Evolutionary conservation across 139 green algal species (phyloP), one percentile per base, ranked within the genome.

Genomic region (Tetraselmis chui): DNA sequence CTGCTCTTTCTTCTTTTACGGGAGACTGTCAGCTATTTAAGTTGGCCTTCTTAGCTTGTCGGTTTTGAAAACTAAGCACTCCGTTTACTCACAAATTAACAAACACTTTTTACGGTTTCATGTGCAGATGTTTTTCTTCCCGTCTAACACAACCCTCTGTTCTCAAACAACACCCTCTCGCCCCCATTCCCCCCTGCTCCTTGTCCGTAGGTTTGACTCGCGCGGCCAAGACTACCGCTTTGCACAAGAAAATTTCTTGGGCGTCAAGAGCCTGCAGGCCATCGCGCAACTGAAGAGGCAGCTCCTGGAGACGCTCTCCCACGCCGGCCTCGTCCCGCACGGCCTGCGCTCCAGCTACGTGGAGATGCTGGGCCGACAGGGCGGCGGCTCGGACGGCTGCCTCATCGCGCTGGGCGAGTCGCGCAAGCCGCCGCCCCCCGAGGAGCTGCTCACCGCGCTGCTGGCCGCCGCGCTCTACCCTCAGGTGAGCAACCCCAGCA

Each of bases 401-500:
- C 80, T 67, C 23, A 29, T 76, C 18, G 78, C 77, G 32, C 82
- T 86, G 76, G 59, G 74, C 29, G 18, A 80, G 80, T 11, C 18
- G 29, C 27, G 32, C 82, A 77, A 32, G 24, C 76, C 82, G 32
- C 23, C 32, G 22, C 31, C 31, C 26, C 75, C 67, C 5, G 28
- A 45, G 30, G 59, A 32, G 23, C 78, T 86, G 18, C 78, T 86
- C 67, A 75, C 27, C 28, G 83, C 78, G 2, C 79, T 86, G 23
- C 76, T 86, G 27, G 83, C 78, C 30, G 83, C 83, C 23, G 78
- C 32, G 30, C 75, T 83, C 59, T 86, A 81, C 79, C 83, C 83
- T 1, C 67, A 76, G 29, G 77, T 86, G 1, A 58, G 28, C n/a
- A 27, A 29, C 24, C 5, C 81, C 76, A 28, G 59, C 28, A 28